Conservation (phyloP, 2,329 filamentous ascomycete genomes). For the Xylaria sp. region DNA sequence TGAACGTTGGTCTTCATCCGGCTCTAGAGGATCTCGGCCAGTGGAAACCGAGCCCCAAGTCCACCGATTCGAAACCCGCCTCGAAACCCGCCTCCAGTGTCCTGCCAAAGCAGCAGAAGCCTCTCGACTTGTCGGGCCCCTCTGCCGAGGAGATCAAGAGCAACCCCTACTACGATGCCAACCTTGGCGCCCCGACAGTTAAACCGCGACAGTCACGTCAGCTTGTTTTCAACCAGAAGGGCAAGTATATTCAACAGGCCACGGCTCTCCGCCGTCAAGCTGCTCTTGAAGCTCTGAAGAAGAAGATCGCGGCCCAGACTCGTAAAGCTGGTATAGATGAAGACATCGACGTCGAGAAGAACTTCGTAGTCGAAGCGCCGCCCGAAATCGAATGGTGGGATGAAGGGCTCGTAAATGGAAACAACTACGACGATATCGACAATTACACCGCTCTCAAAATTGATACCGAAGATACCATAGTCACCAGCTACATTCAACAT, state of each 20-base stretch:
- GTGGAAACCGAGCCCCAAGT: constrained; percentile 27
- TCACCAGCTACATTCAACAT: constrained; percentile 89
- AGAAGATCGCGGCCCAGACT: constrained; percentile 79
- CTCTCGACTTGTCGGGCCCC: constrained; percentile 28
- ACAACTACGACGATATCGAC: constrained; percentile 67
- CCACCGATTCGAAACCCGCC: constrained; percentile 37
- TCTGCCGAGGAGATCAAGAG: constrained; percentile 32
- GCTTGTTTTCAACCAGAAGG: constrained; percentile 87
- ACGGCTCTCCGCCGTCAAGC: constrained; percentile 83
- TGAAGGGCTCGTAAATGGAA: constrained; percentile 73
- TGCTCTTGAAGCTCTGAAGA: constrained; percentile 89
- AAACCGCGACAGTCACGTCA: constrained; percentile 68
- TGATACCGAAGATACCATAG: constrained; percentile 71
- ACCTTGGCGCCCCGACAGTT: constrained; percentile 51
- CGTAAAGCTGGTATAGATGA: constrained; percentile 92
- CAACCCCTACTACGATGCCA: constrained; percentile 82
- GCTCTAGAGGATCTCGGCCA: constrained; percentile 50
- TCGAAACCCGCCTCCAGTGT: constrained; percentile 13
- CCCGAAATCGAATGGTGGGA: constrained; percentile 98
- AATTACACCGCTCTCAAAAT: constrained; percentile 65
- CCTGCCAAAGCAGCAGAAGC: constrained; percentile 34
- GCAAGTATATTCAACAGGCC: constrained; percentile 94
- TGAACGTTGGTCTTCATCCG: constrained; percentile 62
- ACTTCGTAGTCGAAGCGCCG: constrained; percentile 76
- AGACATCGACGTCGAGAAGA: constrained; percentile 80